A percentile compares a stretch with the other conserved stretches of the same genome.
Evolutionary conservation across 805 yeast species (phyloP).

Genomic region (Wickerhamomyces ciferrii): DNA sequence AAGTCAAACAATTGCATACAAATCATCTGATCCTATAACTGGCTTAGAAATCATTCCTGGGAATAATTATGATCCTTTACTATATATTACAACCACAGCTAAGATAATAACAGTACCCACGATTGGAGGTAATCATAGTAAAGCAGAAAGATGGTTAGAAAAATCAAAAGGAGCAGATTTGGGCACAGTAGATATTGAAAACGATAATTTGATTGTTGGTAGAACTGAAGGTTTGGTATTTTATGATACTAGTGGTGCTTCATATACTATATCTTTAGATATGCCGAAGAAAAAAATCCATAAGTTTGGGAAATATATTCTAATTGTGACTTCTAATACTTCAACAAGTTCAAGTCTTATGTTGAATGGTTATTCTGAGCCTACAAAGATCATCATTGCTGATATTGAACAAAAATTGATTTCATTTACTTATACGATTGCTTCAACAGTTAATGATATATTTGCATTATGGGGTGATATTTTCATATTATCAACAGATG

Average conservation of each 20-base stretch:
- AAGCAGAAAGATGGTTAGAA: conserved; percentile 46
- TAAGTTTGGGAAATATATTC: conserved; percentile 48
- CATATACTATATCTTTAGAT: conserved; percentile 50
- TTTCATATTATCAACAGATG: conserved; percentile 67
- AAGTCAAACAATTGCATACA: conserved; percentile 75
- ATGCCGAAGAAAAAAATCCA: conserved; percentile 48
- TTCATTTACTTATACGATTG: conserved; percentile 63
- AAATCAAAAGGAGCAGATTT: conserved; percentile 38
- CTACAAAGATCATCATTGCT: conserved; percentile 58
- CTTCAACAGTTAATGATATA: conserved; percentile 55
- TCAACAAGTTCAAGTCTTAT: conserved; percentile 26
- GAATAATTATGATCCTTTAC: conserved; percentile 36
- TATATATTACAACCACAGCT: conserved; percentile 74
- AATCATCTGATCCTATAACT: conserved; percentile 72
- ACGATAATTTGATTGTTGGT: conserved; percentile 58
- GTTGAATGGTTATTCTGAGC: conserved; percentile 26
- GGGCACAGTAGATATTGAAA: conserved; percentile 33
- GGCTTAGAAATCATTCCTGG: conserved; percentile 52
- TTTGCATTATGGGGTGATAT: conserved; percentile 53
- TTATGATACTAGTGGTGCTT: conserved; percentile 51
- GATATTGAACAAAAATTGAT: conserved; percentile 69
- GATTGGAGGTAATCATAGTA: conserved; percentile 71
- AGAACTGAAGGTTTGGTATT: conserved; percentile 57
- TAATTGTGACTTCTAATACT: conserved; percentile 50
- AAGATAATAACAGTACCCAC: conserved; percentile 69